phyloP scores from a whole-genome alignment of 2,329 filamentous ascomycete species.

The Gaeumannomyces sp. region DNA sequence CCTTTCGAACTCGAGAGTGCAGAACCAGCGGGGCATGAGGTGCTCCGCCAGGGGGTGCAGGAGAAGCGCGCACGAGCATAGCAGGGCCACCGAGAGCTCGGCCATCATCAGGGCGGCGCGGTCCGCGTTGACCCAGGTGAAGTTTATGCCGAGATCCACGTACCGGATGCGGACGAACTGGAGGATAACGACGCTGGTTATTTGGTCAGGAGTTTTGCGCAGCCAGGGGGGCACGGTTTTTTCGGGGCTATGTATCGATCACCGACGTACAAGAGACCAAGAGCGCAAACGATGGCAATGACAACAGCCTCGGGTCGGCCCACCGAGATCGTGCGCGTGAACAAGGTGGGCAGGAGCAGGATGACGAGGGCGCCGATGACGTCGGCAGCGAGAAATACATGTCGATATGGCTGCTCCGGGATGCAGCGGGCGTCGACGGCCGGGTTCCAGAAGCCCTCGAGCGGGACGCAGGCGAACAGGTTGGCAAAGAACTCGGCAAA shows the following conservation, averaged over 20 bases:
- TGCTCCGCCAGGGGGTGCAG: slow-evolving; percentile 6
- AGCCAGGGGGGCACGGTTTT: not conserved
- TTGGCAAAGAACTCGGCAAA: slow-evolving; percentile 5
- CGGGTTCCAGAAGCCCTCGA: not conserved
- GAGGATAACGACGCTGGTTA: not conserved
- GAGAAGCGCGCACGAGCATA: slow-evolving; percentile 6
- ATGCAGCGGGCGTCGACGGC: not conserved
- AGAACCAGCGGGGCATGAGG: not conserved
- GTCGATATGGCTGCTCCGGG: not conserved
- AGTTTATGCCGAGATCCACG: slow-evolving; percentile 5
- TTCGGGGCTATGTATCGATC: no score
- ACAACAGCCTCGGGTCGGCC: slow-evolving; percentile 5
- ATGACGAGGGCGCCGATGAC: slow-evolving; percentile 1
- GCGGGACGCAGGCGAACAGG: slow-evolving; percentile 6
- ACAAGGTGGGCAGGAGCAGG: slow-evolving; percentile 6
- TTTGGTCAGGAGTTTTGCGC: not conserved
- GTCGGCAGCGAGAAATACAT: slow-evolving; percentile 4
- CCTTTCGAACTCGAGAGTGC: not conserved
- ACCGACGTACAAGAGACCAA: slow-evolving; percentile 7
- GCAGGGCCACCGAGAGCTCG: slow-evolving; percentile 6
- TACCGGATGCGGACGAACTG: slow-evolving; percentile 5
- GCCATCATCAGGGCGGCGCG: slow-evolving; percentile 7
- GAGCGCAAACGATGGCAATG: not conserved
- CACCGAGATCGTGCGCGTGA: not conserved
- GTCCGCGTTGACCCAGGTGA: slow-evolving; percentile 8